Evolutionary conservation across 78 protist genomes (phyloP).

Genomic region (Mantamonas sphyraenae): DNA sequence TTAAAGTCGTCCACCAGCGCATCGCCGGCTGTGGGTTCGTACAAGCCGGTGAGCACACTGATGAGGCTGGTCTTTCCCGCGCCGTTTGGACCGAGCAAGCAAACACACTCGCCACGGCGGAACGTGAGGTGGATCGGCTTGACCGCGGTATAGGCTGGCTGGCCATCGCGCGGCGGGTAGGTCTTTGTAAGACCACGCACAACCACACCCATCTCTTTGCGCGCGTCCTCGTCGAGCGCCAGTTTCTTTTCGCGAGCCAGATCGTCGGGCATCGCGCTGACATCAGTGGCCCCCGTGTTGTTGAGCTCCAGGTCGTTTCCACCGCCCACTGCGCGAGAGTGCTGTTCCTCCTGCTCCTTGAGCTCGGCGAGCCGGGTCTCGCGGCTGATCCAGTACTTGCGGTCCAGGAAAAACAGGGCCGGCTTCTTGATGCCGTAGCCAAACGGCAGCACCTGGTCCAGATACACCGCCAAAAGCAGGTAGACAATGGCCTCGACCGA

Average conservation of each 20-base stretch:
- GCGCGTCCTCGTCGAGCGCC: too few species aligned
- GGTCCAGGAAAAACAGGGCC: background rate
- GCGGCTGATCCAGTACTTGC: background rate
- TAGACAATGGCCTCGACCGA: background rate
- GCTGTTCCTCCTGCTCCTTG: too few species aligned
- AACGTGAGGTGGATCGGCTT: slow-evolving; percentile 12
- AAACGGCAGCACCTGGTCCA: background rate
- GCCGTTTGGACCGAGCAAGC: slow-evolving; percentile 82
- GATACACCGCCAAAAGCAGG: background rate
- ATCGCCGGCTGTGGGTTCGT: slow-evolving; percentile 33
- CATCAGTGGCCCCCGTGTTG: too few species aligned
- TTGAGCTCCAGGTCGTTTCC: too few species aligned
- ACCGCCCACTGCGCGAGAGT: too few species aligned
- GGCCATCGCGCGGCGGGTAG: slow-evolving; percentile 14
- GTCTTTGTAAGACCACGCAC: slow-evolving; percentile 5
- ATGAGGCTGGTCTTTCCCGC: slow-evolving; percentile 70
- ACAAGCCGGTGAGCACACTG: slow-evolving; percentile 34
- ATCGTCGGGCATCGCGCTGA: too few species aligned
- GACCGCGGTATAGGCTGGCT: background rate
- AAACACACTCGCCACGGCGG: slow-evolving; percentile 33
- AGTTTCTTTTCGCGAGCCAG: too few species aligned
- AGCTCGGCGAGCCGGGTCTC: too few species aligned
- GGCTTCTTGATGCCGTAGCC: background rate
- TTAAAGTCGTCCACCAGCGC: slow-evolving; percentile 47
- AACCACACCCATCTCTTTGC: too few species aligned